Base-by-base conservation (phyloP, 2,329 filamentous ascomycete species). In the Drechslerella coelobrocha region DNA sequence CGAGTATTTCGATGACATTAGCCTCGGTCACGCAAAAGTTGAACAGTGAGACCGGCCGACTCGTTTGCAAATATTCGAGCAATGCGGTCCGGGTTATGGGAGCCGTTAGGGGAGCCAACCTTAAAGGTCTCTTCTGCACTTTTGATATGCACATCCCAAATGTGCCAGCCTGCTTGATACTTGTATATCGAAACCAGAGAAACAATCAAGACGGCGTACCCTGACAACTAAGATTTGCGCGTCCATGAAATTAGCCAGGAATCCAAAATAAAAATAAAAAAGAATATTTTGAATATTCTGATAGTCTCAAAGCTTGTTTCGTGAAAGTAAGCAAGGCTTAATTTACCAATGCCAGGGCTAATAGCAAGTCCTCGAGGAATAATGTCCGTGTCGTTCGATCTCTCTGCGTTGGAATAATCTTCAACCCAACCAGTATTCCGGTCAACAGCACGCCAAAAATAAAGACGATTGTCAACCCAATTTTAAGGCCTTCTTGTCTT, bases 91-190 rank as follows among this genome's bases (percentile, higher is more conserved):
- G n/a, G n/a, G n/a, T n/a, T n/a, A n/a, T n/a, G n/a, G n/a, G n/a
- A n/a, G n/a, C n/a, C n/a, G n/a, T n/a, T 24, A 10, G 19, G 6
- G 5, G 24, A 9, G 51, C 59, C 21, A 57, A 71, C 66, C 19
- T 21, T 71, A 37, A 71, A 71, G 3, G 66, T 63, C 14, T 54
- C 59, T 52, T 71, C 66, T 0, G 66, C 66, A 26, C 59, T 71
- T 27, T 45, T 45, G 39, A 71, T 71, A 34, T 56, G 66, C 2
- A 71, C 66, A 51, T 71, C 66, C 47, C 54, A 71, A n/a, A 71
- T 71, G 31, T 71, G 66, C 59, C 52, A 71, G 10, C 66, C 66
- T 1, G 66, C 66, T 27, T 71, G 66, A 21, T 60, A 71, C 41
- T 47, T 34, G 34, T 59, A 71, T 26, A 63, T 55, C 0, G 66